Evolutionary conservation across 1,139 yeast species (phyloP).

Genomic region (Debaryomyces psychrophilus): DNA sequence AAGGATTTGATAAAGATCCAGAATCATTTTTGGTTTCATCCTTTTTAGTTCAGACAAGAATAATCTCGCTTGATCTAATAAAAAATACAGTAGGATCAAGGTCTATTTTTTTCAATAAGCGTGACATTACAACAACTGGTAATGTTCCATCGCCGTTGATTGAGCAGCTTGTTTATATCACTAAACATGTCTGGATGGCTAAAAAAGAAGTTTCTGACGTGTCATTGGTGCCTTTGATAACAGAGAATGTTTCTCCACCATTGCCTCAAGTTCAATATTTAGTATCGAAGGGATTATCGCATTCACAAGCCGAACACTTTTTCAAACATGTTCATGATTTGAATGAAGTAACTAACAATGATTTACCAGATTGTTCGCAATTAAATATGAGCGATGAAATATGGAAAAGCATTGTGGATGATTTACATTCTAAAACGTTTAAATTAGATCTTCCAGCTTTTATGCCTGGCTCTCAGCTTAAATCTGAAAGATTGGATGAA

Average conservation of each 20-base stretch:
- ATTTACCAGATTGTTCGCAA: conserved; percentile 31
- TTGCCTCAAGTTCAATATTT: conserved; percentile 53
- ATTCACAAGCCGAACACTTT: conserved; percentile 41
- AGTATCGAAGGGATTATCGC: conserved; percentile 46
- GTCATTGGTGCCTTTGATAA: conserved; percentile 47
- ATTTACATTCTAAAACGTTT: conserved; percentile 21
- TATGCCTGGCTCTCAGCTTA: conserved; percentile 18
- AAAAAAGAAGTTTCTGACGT: conserved; percentile 29
- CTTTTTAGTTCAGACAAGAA: conserved; percentile 44
- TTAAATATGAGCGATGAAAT: conserved; percentile 26
- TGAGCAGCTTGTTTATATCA: conserved; percentile 40
- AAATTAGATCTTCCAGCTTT: conserved; percentile 17
- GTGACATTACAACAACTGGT: conserved; percentile 15
- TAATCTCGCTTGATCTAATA: conserved; percentile 41
- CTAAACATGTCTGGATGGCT: conserved; percentile 34
- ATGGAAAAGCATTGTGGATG: conserved; percentile 22
- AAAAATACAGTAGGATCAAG: conserved; percentile 29
- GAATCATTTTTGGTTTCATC: conserved; percentile 30
- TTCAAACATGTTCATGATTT: conserved; percentile 33
- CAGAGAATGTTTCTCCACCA: conserved; percentile 55
- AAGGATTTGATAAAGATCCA: conserved; percentile 24
- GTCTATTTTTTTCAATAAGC: conserved; percentile 12
- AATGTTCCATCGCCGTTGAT: conserved; percentile 34
- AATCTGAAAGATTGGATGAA: conserved; percentile 31
- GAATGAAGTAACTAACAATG: conserved; percentile 20